phyloP scores from a whole-genome alignment of 306 rosid genomes.

The Medicago ruthenica region DNA sequence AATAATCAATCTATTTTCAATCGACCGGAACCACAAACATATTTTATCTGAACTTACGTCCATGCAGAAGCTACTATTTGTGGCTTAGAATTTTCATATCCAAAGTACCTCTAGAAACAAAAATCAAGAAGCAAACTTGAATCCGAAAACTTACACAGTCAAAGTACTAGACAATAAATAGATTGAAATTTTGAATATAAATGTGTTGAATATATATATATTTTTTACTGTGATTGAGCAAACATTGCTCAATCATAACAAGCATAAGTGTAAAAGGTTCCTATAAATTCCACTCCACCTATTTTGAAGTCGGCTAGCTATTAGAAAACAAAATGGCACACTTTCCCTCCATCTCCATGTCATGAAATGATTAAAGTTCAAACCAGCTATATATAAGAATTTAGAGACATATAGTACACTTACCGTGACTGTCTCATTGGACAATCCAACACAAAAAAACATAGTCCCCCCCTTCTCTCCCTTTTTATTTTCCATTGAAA shows the following conservation, averaged over 20 bases:
- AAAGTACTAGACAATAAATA: too few relatives aligned
- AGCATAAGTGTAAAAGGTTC: slow-evolving; percentile 26
- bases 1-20: background rate
- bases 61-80: too few relatives aligned
- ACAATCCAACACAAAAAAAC: slow-evolving; percentile 22
- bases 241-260: background rate
- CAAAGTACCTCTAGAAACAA: too few relatives aligned
- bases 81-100: too few relatives aligned
- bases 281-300: slow-evolving; percentile 12
- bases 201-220: too few relatives aligned
- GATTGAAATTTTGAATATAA: too few relatives aligned
- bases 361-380: slow-evolving; percentile 42
- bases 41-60: too few relatives aligned
- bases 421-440: slow-evolving; percentile 19
- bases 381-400: slow-evolving; percentile 33
- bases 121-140: too few relatives aligned
- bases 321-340: slow-evolving; percentile 27
- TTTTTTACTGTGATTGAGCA: too few relatives aligned
- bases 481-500: slow-evolving; percentile 12
- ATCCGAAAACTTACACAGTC: too few relatives aligned
- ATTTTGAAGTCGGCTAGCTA: slow-evolving; percentile 31
- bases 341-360: slow-evolving; percentile 36
- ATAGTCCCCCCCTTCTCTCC: background rate
- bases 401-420: background rate
- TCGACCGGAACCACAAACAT: too few relatives aligned